Evolutionary conservation across 2,329 filamentous ascomycete genomes (phyloP).

Genomic region (Fusarium liriodendri): DNA sequence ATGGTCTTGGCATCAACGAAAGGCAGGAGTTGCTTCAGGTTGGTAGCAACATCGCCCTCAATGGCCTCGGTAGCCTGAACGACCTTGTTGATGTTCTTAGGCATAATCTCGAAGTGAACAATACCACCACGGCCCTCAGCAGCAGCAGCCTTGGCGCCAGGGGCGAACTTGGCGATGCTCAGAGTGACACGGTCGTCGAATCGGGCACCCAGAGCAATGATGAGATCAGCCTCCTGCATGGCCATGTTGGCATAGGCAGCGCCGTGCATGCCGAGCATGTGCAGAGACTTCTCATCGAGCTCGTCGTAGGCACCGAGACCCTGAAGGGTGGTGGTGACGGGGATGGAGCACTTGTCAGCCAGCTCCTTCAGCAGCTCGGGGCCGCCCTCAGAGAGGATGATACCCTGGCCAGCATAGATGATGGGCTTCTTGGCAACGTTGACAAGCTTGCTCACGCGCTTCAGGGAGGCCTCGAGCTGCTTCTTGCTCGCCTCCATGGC

Average conservation of each 20-base stretch:
- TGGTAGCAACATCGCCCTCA: slow-evolving; percentile 89
- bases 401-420: slow-evolving; percentile 93
- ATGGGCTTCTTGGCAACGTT: slow-evolving; percentile 94
- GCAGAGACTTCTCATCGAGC: slow-evolving; percentile 90
- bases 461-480: slow-evolving; percentile 79
- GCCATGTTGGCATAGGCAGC: slow-evolving; percentile 97
- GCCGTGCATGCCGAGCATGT: slow-evolving; percentile 99
- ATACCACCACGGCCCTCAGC: slow-evolving; percentile 90
- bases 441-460: slow-evolving; percentile 82
- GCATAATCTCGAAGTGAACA: slow-evolving; percentile 97
- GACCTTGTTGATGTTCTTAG: slow-evolving; percentile 99
- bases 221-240: slow-evolving; percentile 96
- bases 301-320: slow-evolving; percentile 94
- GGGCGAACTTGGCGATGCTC: slow-evolving; percentile 87
- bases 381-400: slow-evolving; percentile 83
- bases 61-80: slow-evolving; percentile 96
- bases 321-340: slow-evolving; percentile 95
- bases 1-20: slow-evolving; percentile 71
- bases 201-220: slow-evolving; percentile 91
- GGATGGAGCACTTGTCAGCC: slow-evolving; percentile 90
- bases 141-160: slow-evolving; percentile 85
- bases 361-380: slow-evolving; percentile 84
- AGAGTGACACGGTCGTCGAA: slow-evolving; percentile 97
- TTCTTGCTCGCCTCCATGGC: slow-evolving; percentile 76
- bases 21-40: slow-evolving; percentile 81